Evolutionary conservation across 2,329 filamentous ascomycete genomes (phyloP).

Genomic region (Fusarium pseudoanthophilum): DNA sequence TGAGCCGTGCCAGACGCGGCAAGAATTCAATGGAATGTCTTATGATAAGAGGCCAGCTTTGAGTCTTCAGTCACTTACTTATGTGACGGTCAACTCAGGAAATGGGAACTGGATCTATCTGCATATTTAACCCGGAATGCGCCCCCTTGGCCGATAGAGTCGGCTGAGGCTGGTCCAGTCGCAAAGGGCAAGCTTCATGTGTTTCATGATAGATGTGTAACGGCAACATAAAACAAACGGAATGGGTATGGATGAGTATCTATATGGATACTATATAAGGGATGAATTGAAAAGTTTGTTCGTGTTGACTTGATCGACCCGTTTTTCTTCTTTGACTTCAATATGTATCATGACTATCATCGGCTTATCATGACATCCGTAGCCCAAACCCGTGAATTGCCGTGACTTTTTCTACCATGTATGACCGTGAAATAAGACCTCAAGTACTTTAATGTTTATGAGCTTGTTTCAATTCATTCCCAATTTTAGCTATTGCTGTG

Average conservation of each 20-base stretch:
- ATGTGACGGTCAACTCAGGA: neutral
- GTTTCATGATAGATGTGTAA: conserved; percentile 37
- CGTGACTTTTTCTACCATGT: neutral
- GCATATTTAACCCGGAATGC: conserved; percentile 39
- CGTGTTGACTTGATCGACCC: neutral
- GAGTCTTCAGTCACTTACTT: conserved; percentile 4
- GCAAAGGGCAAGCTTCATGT: conserved; percentile 39
- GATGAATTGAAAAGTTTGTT: conserved; percentile 37
- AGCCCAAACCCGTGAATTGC: neutral
- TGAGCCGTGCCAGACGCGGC: neutral
- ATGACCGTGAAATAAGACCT: neutral
- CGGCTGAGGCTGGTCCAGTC: conserved; percentile 38
- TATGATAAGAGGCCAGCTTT: conserved; percentile 1
- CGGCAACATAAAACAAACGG: conserved; percentile 16
- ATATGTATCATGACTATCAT: neutral
- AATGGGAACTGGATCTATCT: conserved; percentile 34
- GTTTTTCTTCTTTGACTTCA: neutral
- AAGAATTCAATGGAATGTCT: conserved; percentile 1
- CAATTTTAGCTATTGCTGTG: neutral
- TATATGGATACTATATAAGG: conserved; percentile 17
- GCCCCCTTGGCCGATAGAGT: conserved; percentile 33
- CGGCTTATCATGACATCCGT: neutral
- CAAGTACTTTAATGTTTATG: neutral
- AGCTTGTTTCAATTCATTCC: too few relatives aligned
- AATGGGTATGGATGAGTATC: neutral